Base-by-base conservation (phyloP, 2,329 filamentous ascomycete species). In the Dactylonectria estremocensis region DNA sequence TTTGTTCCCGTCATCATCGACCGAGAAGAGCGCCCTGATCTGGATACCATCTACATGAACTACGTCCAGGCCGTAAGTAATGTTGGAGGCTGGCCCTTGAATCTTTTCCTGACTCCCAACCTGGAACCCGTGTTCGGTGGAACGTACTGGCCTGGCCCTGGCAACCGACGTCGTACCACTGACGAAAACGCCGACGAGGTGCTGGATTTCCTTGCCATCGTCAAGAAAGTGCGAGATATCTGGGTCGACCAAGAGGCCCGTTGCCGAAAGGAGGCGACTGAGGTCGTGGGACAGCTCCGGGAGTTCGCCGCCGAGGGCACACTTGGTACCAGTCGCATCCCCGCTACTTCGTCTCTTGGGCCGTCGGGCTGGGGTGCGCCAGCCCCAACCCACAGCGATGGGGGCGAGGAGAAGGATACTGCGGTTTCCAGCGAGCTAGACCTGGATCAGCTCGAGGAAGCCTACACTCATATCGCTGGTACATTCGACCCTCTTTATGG, bases 21-120 rank as follows among this genome's bases (percentile, higher is more conserved):
- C 81, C 90, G 95, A 67, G 96, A 99, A 81, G 94, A 97, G 81
- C 91, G 95, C 28, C 95, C 95, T 9, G 95, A 98, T 78, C 90
- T 98, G 71, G 96, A 99, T 78, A 91, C 93, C 69, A 95, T 98
- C 71, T 98, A 98, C 80, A 98, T 98, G 94, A 97, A 97, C 83
- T 99, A 97, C 80, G 92, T 97, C 46, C 95, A 98, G 79, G 95
- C 95, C 1, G 95, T 96, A 11, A 97, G 93, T 66, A 95, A 93
- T 20, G 92, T 90, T 2, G 95, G 95, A 10, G 96, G 96, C 45
- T 98, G 96, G 95, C 96, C 96, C 1, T 83, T 98, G 68, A 98
- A 98, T 77, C 91, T 97, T n/a, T 98, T 99, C 79, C 87, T 98
- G 33, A 99, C 96, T 0, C 95, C 96, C 1, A 92, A 97, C 73